Evolutionary conservation across 2,329 filamentous ascomycete genomes (phyloP), one percentile per base, ranked within the genome.

Genomic region (Aspergillus pseudoterreus): DNA sequence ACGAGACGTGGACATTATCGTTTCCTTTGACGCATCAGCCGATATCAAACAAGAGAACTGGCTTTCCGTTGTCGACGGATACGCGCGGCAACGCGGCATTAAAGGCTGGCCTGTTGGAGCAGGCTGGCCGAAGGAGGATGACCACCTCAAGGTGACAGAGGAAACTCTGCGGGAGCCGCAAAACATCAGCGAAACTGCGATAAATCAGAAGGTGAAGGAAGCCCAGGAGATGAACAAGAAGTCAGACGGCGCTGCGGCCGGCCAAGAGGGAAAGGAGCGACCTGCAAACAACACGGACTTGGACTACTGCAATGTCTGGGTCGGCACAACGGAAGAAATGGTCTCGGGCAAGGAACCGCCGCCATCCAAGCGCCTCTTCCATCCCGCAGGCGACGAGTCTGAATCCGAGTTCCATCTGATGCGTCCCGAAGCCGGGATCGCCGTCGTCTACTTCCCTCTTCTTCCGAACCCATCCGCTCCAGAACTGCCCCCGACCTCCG

Each of bases 21-120:
- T 99, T 43, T 90, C 92, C 3, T 99, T 99, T 68, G 94, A 99
- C 68, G 91, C 91, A 3, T 95, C 90, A 1, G 92, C 92, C 17
- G 94, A 99, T 61, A 89, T 96, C 53, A 90, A 87, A 66, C 89
- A 88, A 5, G 92, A 96, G 64, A 97, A 99, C 65, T 99, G 94
- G 94, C 61, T 99, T 15, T 90, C 89, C 14, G 90, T 96, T 0
- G 90, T 88, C 0, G 94, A 97, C 63, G 92, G 94, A 1, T 99
- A 97, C 65, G 92, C 91, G 2, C 83, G 84, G 22, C 92, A 96
- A 69, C 85, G 92, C 41, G 89, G 88, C 6, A 85, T 99, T 67
- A 92, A 91, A 67, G 92, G 92, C 4, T 99, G 94, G 94, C 94
- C 94, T 0, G 74, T 96, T 6, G 92, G 92, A 5, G 85, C 90